Evolutionary conservation across 768 basidiomycete genomes (phyloP), one percentile per base, ranked within the genome.

Genomic region (Leccinum rimulosum): DNA sequence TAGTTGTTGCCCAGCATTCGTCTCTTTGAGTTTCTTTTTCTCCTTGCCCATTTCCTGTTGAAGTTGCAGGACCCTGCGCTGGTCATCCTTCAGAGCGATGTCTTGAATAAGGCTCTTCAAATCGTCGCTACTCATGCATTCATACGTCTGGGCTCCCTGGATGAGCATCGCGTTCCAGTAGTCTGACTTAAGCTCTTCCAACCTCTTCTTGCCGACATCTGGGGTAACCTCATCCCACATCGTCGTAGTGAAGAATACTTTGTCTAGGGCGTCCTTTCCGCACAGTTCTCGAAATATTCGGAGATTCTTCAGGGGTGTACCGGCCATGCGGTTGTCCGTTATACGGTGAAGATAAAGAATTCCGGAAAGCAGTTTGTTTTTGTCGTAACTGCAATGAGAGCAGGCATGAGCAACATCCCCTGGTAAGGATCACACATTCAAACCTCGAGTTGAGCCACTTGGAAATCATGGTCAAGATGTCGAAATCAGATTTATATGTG

Each of bases 341-440:
- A 79, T 79, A 15, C 74, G 70, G 58, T 79, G 78, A 14, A 78
- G 58, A 57, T 77, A 79, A 17, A 79, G 19, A 28, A 79, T 69
- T 2, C 71, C 76, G 8, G 72, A 62, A 2, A 79, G 68, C 19
- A 58, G 48, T 8, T 59, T 64, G 2, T 52, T 2, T 11, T 49
- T 48, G 10, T 36, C 49, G 28, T 63, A 61, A 17, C 64, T 68
- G 25, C 19, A 38, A 38, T 14, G n/a, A 8, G 25, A 12, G 8
- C 12, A 31, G 31, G 1, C 28, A 12, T 17, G 22, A 25, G 6
- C 17, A 38, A 38, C 36, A 38, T 17, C 15, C 36, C 4, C 15
- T 38, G 19, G 33, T 33, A 28, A 66, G 36, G 4, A 49, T 28
- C 14, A 27, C 5, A 6, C 1, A 7, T 51, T 65, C 61, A 31